A percentile compares a stretch with the other conserved stretches of the same genome.
Evolutionary conservation across 2,329 filamentous ascomycete genomes (phyloP).

Genomic region (Penicillium sp.): DNA sequence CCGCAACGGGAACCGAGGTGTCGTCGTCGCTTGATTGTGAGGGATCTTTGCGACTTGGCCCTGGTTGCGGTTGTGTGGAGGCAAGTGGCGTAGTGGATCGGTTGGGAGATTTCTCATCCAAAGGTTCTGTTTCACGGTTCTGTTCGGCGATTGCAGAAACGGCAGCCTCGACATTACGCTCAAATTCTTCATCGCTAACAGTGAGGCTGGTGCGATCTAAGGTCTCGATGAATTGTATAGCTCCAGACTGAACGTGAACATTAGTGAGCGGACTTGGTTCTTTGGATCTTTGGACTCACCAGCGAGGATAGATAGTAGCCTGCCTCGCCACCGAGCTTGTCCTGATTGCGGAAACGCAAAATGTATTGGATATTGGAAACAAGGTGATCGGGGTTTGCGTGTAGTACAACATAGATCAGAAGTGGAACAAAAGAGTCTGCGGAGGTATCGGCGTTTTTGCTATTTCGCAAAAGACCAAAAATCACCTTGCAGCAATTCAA

Average conservation of each 20-base stretch:
- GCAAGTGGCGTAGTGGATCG: slow-evolving; percentile 61
- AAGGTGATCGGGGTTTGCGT: slow-evolving; percentile 90
- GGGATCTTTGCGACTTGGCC: slow-evolving; percentile 38
- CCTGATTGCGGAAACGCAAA: slow-evolving; percentile 91
- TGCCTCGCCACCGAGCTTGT: slow-evolving; percentile 95
- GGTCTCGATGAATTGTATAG: slow-evolving; percentile 94
- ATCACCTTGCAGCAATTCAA: slow-evolving; percentile 99
- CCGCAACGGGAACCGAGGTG: slow-evolving; percentile 71
- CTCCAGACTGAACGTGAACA: slow-evolving; percentile 55
- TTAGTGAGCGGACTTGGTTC: slow-evolving; percentile 6
- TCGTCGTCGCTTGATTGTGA: slow-evolving; percentile 61
- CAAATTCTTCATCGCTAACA: slow-evolving; percentile 92
- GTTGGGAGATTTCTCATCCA: slow-evolving; percentile 38
- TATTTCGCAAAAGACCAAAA: slow-evolving; percentile 87
- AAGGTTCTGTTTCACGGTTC: slow-evolving; percentile 62
- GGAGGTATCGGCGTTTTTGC: slow-evolving; percentile 82
- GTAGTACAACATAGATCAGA: slow-evolving; percentile 91
- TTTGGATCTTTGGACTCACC: slow-evolving; percentile 48
- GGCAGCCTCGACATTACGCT: slow-evolving; percentile 91
- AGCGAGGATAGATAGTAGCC: slow-evolving; percentile 97
- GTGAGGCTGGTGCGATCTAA: slow-evolving; percentile 92
- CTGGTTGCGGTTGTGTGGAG: slow-evolving; percentile 61
- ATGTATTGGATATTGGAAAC: slow-evolving; percentile 99
- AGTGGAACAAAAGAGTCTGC: slow-evolving; percentile 95
- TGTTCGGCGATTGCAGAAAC: slow-evolving; percentile 94